Percentiles rank a stretch among this genome's conserved stretches.
phyloP scores from a whole-genome alignment of 495 filamentous ascomycete species.

The Corynascus novoguineensis region DNA sequence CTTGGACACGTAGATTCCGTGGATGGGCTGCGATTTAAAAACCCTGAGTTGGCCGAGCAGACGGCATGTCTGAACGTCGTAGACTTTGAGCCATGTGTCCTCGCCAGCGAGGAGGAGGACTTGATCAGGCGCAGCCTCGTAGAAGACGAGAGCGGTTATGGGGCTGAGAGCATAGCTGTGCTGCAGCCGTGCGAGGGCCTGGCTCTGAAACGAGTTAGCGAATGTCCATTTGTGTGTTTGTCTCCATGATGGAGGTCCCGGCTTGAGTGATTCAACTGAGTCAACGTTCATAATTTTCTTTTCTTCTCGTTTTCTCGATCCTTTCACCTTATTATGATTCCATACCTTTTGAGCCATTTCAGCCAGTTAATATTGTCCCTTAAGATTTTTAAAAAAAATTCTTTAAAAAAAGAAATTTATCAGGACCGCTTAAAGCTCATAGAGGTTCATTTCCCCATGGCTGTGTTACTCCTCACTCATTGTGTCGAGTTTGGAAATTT shows the following conservation, averaged over 20 bases:
- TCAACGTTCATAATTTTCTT: neutral
- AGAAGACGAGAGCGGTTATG: conserved; percentile 55
- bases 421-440: too few relatives aligned
- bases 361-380: neutral
- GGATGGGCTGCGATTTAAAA: conserved; percentile 61
- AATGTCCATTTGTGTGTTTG: too few relatives aligned
- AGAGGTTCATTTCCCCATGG: too few relatives aligned
- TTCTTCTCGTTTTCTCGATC: too few relatives aligned
- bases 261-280: neutral
- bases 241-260: neutral
- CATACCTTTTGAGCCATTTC: conserved; percentile 12
- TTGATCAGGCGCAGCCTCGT: conserved; percentile 24
- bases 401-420: too few relatives aligned
- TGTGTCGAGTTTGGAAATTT: neutral
- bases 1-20: conserved; percentile 54
- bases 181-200: conserved; percentile 18
- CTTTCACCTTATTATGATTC: too few relatives aligned
- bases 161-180: conserved; percentile 44
- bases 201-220: conserved; percentile 12
- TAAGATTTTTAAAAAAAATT: neutral
- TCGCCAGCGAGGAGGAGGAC: conserved; percentile 64
- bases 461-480: neutral
- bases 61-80: conserved; percentile 37
- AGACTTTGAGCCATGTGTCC: conserved; percentile 63
- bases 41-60: conserved; percentile 41